Percentiles rank a stretch among this genome's conserved stretches.
These are phyloP conservation scores for Syzygium syzygioides DNA, from an alignment of 441 rosid genomes.

Conservation along the genomic window DNA sequence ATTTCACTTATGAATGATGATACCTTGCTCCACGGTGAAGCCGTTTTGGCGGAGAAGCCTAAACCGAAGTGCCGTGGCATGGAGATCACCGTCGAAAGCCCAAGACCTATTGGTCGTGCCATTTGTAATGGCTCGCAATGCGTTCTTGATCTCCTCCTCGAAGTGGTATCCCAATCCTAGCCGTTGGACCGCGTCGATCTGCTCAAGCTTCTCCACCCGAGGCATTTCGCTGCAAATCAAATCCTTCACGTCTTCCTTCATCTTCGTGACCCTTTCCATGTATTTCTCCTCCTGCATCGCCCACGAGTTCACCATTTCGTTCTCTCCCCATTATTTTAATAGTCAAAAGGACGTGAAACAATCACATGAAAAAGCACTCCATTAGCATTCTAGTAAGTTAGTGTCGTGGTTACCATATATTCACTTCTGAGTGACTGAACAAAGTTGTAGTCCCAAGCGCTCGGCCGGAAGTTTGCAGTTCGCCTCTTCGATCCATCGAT, in stretches of 20 bases:
- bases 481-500: neutral
- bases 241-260: neutral
- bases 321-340: neutral
- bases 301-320: neutral
- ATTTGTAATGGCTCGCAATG: neutral
- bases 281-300: neutral
- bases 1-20: neutral
- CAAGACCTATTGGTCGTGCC: neutral
- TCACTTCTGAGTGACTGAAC: neutral
- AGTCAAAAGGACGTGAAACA: neutral
- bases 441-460: neutral
- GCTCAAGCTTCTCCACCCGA: neutral
- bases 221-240: neutral
- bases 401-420: neutral
- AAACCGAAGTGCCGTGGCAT: constrained; percentile 15
- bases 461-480: neutral
- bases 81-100: constrained; percentile 5
- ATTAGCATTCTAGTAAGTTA: neutral
- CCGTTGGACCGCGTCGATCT: constrained; percentile 20
- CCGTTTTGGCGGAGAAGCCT: constrained; percentile 15
- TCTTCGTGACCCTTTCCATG: neutral
- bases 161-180: constrained; percentile 23
- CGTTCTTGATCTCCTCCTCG: constrained; percentile 10
- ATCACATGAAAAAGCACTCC: neutral
- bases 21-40: neutral